These are phyloP conservation scores for Erysimum pusillum DNA, from an alignment of 441 rosid species.

Conservation along the genomic window DNA sequence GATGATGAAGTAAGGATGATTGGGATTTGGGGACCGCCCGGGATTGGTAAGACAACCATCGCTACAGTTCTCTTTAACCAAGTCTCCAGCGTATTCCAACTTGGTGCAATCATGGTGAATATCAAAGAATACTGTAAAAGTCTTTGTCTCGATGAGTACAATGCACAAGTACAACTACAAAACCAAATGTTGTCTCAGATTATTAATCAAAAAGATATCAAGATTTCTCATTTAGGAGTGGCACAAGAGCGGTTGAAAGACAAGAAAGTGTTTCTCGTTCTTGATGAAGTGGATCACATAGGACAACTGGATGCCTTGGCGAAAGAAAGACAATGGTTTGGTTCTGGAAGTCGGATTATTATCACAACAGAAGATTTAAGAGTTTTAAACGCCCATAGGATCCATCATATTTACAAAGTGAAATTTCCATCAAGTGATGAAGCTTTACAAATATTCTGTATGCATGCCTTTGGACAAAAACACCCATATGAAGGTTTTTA, in stretches of 20 bases:
- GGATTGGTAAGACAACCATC: neutral
- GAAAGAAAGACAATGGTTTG: neutral
- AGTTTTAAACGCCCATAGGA: neutral
- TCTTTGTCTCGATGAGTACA: neutral
- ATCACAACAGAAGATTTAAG: neutral
- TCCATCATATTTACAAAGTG: neutral
- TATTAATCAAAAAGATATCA: neutral
- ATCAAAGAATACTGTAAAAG: neutral
- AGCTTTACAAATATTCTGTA: neutral
- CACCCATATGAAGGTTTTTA: neutral
- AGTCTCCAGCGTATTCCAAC: neutral
- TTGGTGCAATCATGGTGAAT: neutral
- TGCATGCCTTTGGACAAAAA: neutral
- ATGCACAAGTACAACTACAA: neutral
- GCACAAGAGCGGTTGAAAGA: neutral
- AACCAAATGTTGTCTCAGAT: neutral
- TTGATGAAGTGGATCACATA: neutral
- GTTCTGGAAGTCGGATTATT: neutral
- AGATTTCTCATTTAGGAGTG: neutral
- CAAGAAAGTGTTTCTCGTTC: neutral
- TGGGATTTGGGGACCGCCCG: neutral
- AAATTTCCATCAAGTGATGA: neutral
- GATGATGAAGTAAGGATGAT: constrained; percentile 9
- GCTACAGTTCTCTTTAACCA: neutral
- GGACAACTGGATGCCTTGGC: neutral